Evolutionary conservation across 371 early-diverging fungal genomes (phyloP), one percentile per base, ranked within the genome.

Genomic region (Rhizopus delemar): DNA sequence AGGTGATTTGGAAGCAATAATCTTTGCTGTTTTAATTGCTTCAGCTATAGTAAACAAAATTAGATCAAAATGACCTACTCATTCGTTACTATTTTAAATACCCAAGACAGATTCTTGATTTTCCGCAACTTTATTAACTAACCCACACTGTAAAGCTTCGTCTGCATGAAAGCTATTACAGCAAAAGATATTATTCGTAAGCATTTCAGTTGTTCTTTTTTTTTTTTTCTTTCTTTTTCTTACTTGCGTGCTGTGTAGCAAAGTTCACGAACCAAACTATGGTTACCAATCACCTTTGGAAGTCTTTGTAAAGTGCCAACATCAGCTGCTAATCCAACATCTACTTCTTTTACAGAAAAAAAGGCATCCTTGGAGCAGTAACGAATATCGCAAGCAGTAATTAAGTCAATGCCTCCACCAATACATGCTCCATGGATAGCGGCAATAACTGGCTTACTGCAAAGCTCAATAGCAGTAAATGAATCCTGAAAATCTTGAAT

Each of bases 351-450:
- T 51, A 97, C 90, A 41, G 84, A 81, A 66, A 95, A 97, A 55
- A 70, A 78, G 0, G 95, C 84, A 53, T 94, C 94, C 59, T 83
- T 76, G 41, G 90, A 70, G 65, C 90, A 90, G 43, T 89, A 85
- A 48, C 98, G 90, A 43, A 98, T 90, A 72, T 98, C 98, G 71
- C 93, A 92, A 3, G 97, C 95, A 4, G 93, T 89, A 13, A 90
- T 83, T 59, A 95, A 66, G 67, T 95, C 95, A 41, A 97, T 83
- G 5, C 95, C 96, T 15, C 87, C 93, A 29, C 98, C 98, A 61
- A 95, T 83, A 68, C 96, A 96, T 1, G 79, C 85, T 51, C 88
- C 88, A 56, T 96, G 93, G 52, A 96, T 77, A n/a, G 88, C 93
- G 8, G 86, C 91, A 64, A 98, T 88, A 6, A 97, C 95, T 13